A percentile compares a stretch with the other conserved stretches of the same genome.
Evolutionary conservation across 2,329 filamentous ascomycete species (phyloP).

Genomic region (Aspergillus fumigatus): DNA sequence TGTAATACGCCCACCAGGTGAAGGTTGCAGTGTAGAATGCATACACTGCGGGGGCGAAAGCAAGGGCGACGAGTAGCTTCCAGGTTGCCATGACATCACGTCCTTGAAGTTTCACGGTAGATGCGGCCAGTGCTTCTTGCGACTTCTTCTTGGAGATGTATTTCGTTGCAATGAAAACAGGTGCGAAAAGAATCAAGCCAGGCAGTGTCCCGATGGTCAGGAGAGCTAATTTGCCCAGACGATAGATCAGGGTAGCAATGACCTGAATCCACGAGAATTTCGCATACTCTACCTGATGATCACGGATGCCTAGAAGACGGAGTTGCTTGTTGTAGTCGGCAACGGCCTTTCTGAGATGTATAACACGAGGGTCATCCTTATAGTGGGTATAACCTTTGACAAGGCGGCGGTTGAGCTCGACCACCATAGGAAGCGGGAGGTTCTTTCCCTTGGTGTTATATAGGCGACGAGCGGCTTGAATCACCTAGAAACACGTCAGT

Average conservation of each 20-base stretch:
- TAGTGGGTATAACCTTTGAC: conserved; percentile 89
- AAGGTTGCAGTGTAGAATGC: conserved; percentile 73
- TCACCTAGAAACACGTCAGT: conserved; percentile 53
- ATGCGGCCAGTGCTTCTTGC: conserved; percentile 75
- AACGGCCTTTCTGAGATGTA: conserved; percentile 68
- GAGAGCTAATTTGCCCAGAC: conserved; percentile 69
- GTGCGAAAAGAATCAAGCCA: conserved; percentile 79
- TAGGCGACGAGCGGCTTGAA: conserved; percentile 85
- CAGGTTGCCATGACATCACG: conserved; percentile 89
- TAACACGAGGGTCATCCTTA: conserved; percentile 83
- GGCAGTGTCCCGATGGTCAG: conserved; percentile 79
- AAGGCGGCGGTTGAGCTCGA: conserved; percentile 87
- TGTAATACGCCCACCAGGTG: conserved; percentile 72
- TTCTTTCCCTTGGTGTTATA: conserved; percentile 96
- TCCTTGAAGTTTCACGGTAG: conserved; percentile 82
- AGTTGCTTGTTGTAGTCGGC: conserved; percentile 83
- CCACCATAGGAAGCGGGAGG: conserved; percentile 82
- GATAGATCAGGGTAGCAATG: conserved; percentile 71
- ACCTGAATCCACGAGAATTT: conserved; percentile 75
- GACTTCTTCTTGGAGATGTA: conserved; percentile 78
- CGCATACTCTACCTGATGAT: conserved; percentile 92
- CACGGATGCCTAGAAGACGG: conserved; percentile 77
- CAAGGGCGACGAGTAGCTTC: conserved; percentile 86
- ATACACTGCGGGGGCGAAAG: conserved; percentile 75
- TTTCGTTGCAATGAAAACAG: conserved; percentile 81